phyloP scores from a whole-genome alignment of 495 filamentous ascomycete genomes.

The Trichoderma gamsii region DNA sequence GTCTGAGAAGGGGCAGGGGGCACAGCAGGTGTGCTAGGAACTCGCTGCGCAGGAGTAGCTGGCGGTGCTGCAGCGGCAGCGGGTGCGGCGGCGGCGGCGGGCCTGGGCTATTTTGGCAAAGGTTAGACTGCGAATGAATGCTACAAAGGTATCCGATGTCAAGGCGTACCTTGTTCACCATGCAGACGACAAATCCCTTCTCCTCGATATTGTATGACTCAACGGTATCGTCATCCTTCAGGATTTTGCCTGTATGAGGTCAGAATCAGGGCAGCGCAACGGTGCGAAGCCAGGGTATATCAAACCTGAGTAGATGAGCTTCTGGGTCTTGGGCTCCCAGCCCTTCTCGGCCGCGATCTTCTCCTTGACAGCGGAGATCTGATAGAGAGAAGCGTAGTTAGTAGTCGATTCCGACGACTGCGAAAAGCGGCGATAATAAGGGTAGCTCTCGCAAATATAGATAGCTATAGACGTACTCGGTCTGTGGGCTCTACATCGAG shows the following conservation, averaged over 20 bases:
- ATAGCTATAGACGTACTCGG: slow-evolving; percentile 57
- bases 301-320: slow-evolving; percentile 96
- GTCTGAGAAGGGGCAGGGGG: slow-evolving; percentile 52
- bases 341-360: slow-evolving; percentile 85
- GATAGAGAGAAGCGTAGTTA: slow-evolving; percentile 12
- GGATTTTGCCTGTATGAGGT: slow-evolving; percentile 71
- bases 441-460: slow-evolving; percentile 2
- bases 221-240: slow-evolving; percentile 93
- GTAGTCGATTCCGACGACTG: not conserved
- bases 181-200: slow-evolving; percentile 98
- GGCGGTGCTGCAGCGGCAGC: slow-evolving; percentile 41
- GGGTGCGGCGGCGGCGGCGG: slow-evolving; percentile 46
- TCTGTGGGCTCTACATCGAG: slow-evolving; percentile 91
- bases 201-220: slow-evolving; percentile 97
- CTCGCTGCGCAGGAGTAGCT: slow-evolving; percentile 52
- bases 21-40: slow-evolving; percentile 50
- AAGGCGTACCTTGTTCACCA: slow-evolving; percentile 77
- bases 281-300: slow-evolving; percentile 8
- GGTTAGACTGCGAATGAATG: not conserved
- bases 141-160: not conserved
- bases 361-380: slow-evolving; percentile 85
- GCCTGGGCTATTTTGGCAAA: slow-evolving; percentile 55
- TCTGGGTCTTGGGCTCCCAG: slow-evolving; percentile 80
- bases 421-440: not conserved
- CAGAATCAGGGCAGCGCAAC: slow-evolving; percentile 17